These are phyloP conservation scores for Ascosphaera acerosa DNA, from an alignment of 2,329 filamentous ascomycete genomes.

Conservation along the genomic window DNA sequence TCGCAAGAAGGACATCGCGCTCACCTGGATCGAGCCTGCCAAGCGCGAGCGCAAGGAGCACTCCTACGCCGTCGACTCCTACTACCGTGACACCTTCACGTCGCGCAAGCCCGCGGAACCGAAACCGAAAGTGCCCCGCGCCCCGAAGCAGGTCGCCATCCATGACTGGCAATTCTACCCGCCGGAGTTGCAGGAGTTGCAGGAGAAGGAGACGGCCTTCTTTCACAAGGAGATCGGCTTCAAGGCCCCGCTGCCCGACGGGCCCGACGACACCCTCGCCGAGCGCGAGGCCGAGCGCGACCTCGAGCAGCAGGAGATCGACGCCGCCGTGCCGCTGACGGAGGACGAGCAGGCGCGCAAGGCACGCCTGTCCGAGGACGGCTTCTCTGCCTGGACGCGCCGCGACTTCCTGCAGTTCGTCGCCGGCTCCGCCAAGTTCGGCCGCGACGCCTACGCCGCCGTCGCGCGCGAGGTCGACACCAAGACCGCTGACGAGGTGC, in stretches of 20 bases:
- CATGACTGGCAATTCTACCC: slow-evolving; percentile 98
- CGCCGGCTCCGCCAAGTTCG: slow-evolving; percentile 82
- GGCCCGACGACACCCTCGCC: slow-evolving; percentile 62
- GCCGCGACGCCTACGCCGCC: slow-evolving; percentile 57
- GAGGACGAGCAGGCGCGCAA: slow-evolving; percentile 82
- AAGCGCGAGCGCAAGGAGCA: slow-evolving; percentile 98
- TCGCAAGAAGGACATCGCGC: slow-evolving; percentile 71
- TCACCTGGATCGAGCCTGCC: slow-evolving; percentile 92
- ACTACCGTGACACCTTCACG: slow-evolving; percentile 79
- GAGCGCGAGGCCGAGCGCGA: slow-evolving; percentile 72
- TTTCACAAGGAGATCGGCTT: slow-evolving; percentile 93
- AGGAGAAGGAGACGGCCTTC: slow-evolving; percentile 87
- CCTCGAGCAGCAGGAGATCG: slow-evolving; percentile 74
- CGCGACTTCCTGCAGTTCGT: slow-evolving; percentile 97
- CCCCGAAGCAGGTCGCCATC: slow-evolving; percentile 72
- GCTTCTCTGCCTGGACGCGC: slow-evolving; percentile 87
- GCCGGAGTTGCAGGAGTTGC: slow-evolving; percentile 54
- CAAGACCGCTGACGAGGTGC: slow-evolving; percentile 66
- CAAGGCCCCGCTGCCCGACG: slow-evolving; percentile 73
- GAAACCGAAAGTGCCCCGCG: slow-evolving; percentile 86
- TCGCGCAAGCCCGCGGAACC: slow-evolving; percentile 54
- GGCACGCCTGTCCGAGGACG: slow-evolving; percentile 50
- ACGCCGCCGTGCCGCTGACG: slow-evolving; percentile 65
- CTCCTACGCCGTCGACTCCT: slow-evolving; percentile 95
- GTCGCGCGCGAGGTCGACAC: slow-evolving; percentile 81